phyloP scores from a whole-genome alignment of 129 eudicot genomes.

The Helianthus tuberosus region DNA sequence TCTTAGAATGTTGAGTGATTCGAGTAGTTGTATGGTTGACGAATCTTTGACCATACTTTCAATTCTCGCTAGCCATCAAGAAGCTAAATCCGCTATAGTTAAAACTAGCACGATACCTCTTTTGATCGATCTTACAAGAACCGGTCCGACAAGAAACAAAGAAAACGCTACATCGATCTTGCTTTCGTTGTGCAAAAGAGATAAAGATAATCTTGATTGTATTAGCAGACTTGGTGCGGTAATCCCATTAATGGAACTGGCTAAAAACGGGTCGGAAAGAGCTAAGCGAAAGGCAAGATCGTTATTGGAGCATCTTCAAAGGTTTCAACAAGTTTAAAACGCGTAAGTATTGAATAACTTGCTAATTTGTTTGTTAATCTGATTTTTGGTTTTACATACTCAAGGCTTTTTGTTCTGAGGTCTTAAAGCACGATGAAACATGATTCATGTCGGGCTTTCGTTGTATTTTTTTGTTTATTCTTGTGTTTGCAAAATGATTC shows the following conservation, averaged over 20 bases:
- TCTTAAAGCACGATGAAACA: slow-evolving; percentile 23
- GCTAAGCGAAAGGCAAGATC: slow-evolving; percentile 79
- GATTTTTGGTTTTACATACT: slow-evolving; percentile 12
- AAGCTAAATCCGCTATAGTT: slow-evolving; percentile 82
- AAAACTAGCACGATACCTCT: slow-evolving; percentile 76
- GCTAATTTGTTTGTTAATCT: slow-evolving; percentile 41
- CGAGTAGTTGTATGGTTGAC: slow-evolving; percentile 73
- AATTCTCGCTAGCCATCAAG: slow-evolving; percentile 85
- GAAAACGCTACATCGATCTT: slow-evolving; percentile 83
- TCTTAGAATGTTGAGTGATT: slow-evolving; percentile 70
- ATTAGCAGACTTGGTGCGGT: slow-evolving; percentile 83
- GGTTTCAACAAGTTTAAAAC: slow-evolving; percentile 34
- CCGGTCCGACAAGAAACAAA: slow-evolving; percentile 75
- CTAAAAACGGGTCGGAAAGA: slow-evolving; percentile 71
- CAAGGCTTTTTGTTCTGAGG: neutral
- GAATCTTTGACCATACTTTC: slow-evolving; percentile 87
- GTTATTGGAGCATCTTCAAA: slow-evolving; percentile 67
- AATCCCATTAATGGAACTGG: slow-evolving; percentile 61
- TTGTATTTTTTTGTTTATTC: slow-evolving; percentile 11
- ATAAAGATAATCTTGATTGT: slow-evolving; percentile 66
- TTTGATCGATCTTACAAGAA: slow-evolving; percentile 73
- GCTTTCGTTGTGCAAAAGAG: slow-evolving; percentile 86
- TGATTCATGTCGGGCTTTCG: slow-evolving; percentile 16
- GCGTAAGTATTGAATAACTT: slow-evolving; percentile 22
- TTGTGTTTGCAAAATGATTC: slow-evolving; percentile 24